Base-by-base conservation (phyloP, 305 asterid genomes). In the Vinca major region DNA sequence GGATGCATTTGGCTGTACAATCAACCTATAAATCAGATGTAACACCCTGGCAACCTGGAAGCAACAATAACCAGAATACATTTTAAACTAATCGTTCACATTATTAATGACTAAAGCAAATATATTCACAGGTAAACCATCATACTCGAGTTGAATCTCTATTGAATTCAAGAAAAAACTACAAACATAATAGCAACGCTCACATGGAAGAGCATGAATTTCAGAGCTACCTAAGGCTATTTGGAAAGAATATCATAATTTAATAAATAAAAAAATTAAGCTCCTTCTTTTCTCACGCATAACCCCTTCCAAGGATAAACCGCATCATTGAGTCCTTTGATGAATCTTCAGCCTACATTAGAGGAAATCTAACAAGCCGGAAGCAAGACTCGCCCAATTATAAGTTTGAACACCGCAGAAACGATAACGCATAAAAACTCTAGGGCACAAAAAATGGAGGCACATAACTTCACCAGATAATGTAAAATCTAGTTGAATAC, bases 11-110 rank as follows among this genome's bases (percentile, higher is more conserved):
- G 99, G 99, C 79, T 93, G 99, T 67, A 90, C 95, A 72, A 90
- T 95, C 86, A 93, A 78, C 83, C 97, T 83, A 74, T 93, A 93
- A 52, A 93, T 85, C 71, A 93, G 86, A 80, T 90, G 96, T 78
- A 93, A 83, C 74, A 87, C 88, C 82, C 99, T 87, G 51, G 97
- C 89, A 77, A 93, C 94, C 99, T 93, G 94, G 80, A 83, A 45
- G 75, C 0, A 26, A 75, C 73, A 77, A 68, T 67, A 40, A 72
- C 65, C 63, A 65, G 60, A 26, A 77, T 67, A 70, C 63, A 73
- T 69, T 65, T 26, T 26, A 26, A 26, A 66, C 36, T 20, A 71
- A 62, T 52, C 68, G 21, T 68, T 68, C 69, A 64, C 74, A 56
- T 72, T 49, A 54, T 62, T 33, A 47, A 56, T 48, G 26, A 17